Evolutionary conservation across 1,139 yeast genomes (phyloP), one percentile per base, ranked within the genome.

Genomic region (Blastobotrys serpentis): DNA sequence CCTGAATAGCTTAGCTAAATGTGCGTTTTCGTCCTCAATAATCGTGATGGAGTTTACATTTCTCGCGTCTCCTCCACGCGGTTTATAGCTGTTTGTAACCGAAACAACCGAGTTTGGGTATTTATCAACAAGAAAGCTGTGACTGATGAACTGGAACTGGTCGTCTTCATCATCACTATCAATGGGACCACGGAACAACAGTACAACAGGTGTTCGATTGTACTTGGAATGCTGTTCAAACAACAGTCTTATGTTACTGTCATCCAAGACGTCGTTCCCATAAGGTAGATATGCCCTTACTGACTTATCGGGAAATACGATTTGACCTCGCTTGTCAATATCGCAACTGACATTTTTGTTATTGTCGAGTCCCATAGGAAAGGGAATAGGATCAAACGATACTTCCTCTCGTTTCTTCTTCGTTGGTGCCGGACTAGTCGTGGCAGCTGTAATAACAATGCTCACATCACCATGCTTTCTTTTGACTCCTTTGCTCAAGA

Each of bases 1-100:
- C 6, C 61, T 51, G 39, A 58, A 50, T 34, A 52, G 54, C 29
- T 44, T 42, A 4, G 61, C 61, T 5, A 58, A 48, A 17, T 47
- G 19, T 3, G 50, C 52, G 13, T 32, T 38, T 25, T 39, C 47
- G 42, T 50, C 52, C 19, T 44, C 45, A 2, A 49, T 34, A 18
- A 18, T 21, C 17, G 43, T 32, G 14, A 39, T 19, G 16, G 25
- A 29, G 19, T 14, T 21, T n/a, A n/a, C n/a, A 18, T 18, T 17
- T 19, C 37, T 26, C 4, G 4, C 19, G 19, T 10, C 16, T 7
- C 42, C 18, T 16, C 16, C 36, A 21, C 39, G 10, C 10, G 30
- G 17, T 13, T 36, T 40, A 17, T 26, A n/a, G 5, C 14, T 4
- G 38, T 46, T 43, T 17, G 49, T 30, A 17, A 49, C 52, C 3